Conservation (phyloP, 306 rosid genomes). For the Malus sieversii region DNA sequence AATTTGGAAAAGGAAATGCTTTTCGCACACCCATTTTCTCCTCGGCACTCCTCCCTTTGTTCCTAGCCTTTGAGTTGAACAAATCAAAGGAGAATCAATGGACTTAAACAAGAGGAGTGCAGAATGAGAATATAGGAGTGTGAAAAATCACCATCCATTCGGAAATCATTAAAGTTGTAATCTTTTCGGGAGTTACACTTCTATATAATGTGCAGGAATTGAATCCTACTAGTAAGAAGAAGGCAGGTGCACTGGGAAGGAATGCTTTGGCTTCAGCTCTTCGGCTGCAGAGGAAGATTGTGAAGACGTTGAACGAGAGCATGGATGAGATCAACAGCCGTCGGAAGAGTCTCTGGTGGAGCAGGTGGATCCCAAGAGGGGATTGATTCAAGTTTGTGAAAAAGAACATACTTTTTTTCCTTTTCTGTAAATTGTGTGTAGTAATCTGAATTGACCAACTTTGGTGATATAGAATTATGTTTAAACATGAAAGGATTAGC, state of each 20-base stretch:
- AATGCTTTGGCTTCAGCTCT: slow-evolving; percentile 81
- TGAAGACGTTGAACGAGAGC: slow-evolving; percentile 78
- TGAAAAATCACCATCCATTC: too few species aligned
- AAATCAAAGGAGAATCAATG: too few species aligned
- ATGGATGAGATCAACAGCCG: slow-evolving; percentile 62
- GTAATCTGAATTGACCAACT: slow-evolving; percentile 24
- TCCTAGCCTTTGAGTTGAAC: too few species aligned
- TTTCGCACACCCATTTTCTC: too few species aligned
- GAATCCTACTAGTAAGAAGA: slow-evolving; percentile 56
- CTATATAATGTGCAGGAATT: slow-evolving; percentile 38
- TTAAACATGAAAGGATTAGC: slow-evolving; percentile 21
- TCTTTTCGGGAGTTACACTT: not conserved
- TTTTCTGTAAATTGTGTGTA: slow-evolving; percentile 48
- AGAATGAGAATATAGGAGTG: too few species aligned
- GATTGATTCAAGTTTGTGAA: slow-evolving; percentile 39
- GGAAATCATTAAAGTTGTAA: too few species aligned
- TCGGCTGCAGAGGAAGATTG: slow-evolving; percentile 60
- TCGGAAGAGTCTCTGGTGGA: slow-evolving; percentile 92
- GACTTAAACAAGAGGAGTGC: too few species aligned
- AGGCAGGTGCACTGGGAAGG: slow-evolving; percentile 52
- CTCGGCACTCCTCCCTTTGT: too few species aligned
- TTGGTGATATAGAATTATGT: slow-evolving; percentile 27
- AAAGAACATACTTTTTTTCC: slow-evolving; percentile 4
- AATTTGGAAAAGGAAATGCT: not conserved
- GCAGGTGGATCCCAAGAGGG: slow-evolving; percentile 94